phyloP scores from a whole-genome alignment of 2,329 filamentous ascomycete species.

The Beauveria scarabaeidicola region DNA sequence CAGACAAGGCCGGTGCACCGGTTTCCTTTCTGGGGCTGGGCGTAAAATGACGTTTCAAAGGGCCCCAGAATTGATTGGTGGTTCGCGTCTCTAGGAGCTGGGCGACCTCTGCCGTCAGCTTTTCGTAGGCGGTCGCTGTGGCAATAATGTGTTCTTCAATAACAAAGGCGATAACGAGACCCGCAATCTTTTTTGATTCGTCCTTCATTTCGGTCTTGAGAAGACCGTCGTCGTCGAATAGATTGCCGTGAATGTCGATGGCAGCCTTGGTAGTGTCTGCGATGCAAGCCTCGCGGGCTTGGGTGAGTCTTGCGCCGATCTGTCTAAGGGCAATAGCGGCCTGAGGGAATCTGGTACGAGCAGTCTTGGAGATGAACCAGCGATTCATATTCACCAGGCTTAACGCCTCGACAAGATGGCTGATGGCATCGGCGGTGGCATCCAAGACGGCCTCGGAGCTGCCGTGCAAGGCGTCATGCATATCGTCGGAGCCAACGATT shows the following conservation, averaged over 20 bases:
- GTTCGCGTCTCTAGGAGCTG: slow-evolving; percentile 28
- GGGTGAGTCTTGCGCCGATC: slow-evolving; percentile 20
- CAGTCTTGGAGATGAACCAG: slow-evolving; percentile 20
- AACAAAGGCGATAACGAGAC: slow-evolving; percentile 38
- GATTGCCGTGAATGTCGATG: slow-evolving; percentile 28
- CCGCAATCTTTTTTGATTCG: slow-evolving; percentile 24
- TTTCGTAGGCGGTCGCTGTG: slow-evolving; percentile 21
- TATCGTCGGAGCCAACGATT: slow-evolving; percentile 22
- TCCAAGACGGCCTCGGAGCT: slow-evolving; percentile 21
- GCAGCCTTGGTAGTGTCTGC: slow-evolving; percentile 31
- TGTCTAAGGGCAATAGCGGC: slow-evolving; percentile 16
- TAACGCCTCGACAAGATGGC: slow-evolving; percentile 15
- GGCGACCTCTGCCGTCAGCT: slow-evolving; percentile 28
- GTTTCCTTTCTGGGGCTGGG: slow-evolving; percentile 17
- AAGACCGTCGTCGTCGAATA: slow-evolving; percentile 33
- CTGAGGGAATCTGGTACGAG: slow-evolving; percentile 16
- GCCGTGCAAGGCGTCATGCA: slow-evolving; percentile 23
- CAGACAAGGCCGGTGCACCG: slow-evolving; percentile 15
- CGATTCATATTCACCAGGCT: slow-evolving; percentile 22
- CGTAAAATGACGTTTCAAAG: slow-evolving; percentile 29
- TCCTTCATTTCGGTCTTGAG: slow-evolving; percentile 21
- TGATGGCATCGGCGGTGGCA: slow-evolving; percentile 11
- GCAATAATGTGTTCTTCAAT: slow-evolving; percentile 34
- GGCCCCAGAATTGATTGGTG: slow-evolving; percentile 32
- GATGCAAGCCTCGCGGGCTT: slow-evolving; percentile 19